A percentile compares a stretch with the other conserved stretches of the same genome.
phyloP scores from a whole-genome alignment of 176 grass and related monocot species.

The Oryza officinalis region DNA sequence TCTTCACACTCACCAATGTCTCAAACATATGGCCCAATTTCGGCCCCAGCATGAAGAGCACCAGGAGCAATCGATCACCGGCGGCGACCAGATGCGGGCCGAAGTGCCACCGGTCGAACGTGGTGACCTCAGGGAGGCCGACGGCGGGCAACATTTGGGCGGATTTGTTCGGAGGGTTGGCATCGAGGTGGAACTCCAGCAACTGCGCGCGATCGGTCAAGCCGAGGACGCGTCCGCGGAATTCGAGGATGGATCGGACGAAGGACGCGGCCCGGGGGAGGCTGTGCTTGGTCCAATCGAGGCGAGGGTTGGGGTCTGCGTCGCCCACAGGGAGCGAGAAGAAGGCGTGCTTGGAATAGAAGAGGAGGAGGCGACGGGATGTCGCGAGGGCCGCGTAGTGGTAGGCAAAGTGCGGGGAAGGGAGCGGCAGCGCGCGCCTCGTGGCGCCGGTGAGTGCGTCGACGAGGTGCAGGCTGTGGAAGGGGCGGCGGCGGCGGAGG shows the following conservation, averaged over 20 bases:
- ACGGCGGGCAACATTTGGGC: not conserved
- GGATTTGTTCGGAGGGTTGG: not conserved
- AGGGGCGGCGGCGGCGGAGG: not conserved
- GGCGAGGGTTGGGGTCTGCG: not conserved
- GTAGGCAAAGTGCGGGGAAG: slow-evolving; percentile 37
- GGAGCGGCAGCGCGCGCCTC: slow-evolving; percentile 12
- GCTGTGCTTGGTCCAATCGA: slow-evolving; percentile 33
- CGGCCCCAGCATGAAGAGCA: slow-evolving; percentile 42
- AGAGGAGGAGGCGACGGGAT: slow-evolving; percentile 44
- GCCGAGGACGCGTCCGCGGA: slow-evolving; percentile 37
- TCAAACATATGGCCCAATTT: not conserved
- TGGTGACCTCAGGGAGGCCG: slow-evolving; percentile 44
- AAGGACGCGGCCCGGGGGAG: slow-evolving; percentile 43
- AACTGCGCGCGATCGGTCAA: slow-evolving; percentile 46
- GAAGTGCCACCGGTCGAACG: slow-evolving; percentile 19
- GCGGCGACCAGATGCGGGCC: slow-evolving; percentile 30
- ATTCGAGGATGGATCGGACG: slow-evolving; percentile 27
- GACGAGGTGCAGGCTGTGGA: not conserved
- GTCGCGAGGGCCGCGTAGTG: slow-evolving; percentile 38
- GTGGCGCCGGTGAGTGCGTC: slow-evolving; percentile 31
- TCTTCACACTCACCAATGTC: not conserved
- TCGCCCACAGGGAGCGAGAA: slow-evolving; percentile 26
- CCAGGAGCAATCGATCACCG: slow-evolving; percentile 33
- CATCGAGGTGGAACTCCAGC: slow-evolving; percentile 39
- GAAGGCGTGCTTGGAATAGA: slow-evolving; percentile 51